Percentiles rank a stretch among this genome's conserved stretches.
phyloP scores from a whole-genome alignment of 2,329 filamentous ascomycete species.

The Diaporthe humulicola region DNA sequence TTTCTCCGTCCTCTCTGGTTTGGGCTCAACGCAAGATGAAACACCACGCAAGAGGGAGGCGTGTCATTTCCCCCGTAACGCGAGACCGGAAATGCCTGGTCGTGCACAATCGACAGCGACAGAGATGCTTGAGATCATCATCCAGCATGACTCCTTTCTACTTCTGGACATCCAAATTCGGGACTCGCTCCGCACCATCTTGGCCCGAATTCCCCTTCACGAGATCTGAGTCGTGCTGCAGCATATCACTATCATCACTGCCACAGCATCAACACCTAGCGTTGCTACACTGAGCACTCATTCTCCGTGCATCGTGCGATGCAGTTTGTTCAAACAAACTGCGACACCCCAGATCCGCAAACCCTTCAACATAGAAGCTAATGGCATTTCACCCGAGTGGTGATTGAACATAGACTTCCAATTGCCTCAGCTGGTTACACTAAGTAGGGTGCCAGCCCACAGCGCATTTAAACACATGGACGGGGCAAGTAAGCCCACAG shows the following conservation, averaged over 20 bases:
- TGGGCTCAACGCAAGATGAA: constrained; percentile 19
- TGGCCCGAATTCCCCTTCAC: neutral
- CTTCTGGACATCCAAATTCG: neutral
- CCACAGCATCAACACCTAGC: neutral
- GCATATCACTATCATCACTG: neutral
- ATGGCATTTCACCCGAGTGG: neutral
- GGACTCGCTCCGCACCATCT: neutral
- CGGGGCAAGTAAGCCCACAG: neutral
- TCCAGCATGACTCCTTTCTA: neutral
- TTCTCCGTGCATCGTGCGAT: neutral
- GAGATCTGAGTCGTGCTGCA: constrained; percentile 13
- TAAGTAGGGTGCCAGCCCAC: neutral
- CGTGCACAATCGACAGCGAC: neutral
- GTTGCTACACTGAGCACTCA: neutral
- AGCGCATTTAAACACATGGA: neutral
- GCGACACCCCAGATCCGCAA: neutral
- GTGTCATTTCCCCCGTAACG: constrained; percentile 11
- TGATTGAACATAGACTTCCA: neutral
- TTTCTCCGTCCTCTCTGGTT: constrained; percentile 21
- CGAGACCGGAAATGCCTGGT: constrained; percentile 18
- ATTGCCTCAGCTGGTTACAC: neutral
- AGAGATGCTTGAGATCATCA: neutral
- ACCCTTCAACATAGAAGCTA: neutral
- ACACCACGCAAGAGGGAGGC: constrained; percentile 18
- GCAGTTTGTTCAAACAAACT: neutral